These are phyloP conservation scores for Cutaneotrichosporon sp. DNA, from an alignment of 1,284 basidiomycete species.

Conservation along the genomic window DNA sequence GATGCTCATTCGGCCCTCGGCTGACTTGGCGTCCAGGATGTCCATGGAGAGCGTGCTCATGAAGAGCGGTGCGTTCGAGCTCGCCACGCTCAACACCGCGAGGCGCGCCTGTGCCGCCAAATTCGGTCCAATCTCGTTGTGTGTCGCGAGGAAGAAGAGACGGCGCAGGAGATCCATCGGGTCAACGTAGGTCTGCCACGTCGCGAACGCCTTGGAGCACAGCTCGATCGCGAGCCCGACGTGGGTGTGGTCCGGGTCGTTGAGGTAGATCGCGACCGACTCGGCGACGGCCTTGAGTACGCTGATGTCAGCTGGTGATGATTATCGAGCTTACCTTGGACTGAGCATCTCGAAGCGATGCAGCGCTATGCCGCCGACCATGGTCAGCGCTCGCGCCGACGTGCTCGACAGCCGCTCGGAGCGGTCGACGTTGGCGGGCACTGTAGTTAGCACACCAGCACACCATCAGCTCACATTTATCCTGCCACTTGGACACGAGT, in stretches of 20 bases:
- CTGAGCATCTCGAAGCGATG: constrained; percentile 66
- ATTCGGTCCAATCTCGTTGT: constrained; percentile 61
- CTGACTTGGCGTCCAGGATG: constrained; percentile 74
- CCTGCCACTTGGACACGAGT: constrained; percentile 56
- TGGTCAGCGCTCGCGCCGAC: constrained; percentile 64
- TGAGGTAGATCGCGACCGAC: constrained; percentile 74
- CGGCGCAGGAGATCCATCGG: constrained; percentile 84
- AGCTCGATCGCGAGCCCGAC: constrained; percentile 82
- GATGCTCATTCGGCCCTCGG: constrained; percentile 81
- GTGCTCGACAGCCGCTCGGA: constrained; percentile 54
- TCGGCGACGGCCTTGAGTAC: constrained; percentile 66
- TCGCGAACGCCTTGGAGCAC: constrained; percentile 82
- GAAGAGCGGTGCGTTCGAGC: constrained; percentile 81
- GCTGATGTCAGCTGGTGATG: no score
- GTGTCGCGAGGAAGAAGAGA: constrained; percentile 78
- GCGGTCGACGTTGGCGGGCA: constrained; percentile 66
- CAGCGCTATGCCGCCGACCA: constrained; percentile 79
- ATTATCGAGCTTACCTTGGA: no score
- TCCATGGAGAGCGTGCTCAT: constrained; percentile 93
- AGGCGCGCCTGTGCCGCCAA: constrained; percentile 63
- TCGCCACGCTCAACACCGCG: constrained; percentile 82
- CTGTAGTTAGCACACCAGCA: constrained; percentile 52
- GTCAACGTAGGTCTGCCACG: constrained; percentile 94
- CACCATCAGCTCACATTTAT: constrained; percentile 27
- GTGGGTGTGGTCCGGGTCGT: constrained; percentile 66